Evolutionary conservation across 257 asterid genomes (phyloP), one percentile per base, ranked within the genome.

Genomic region (Solanum piurae): DNA sequence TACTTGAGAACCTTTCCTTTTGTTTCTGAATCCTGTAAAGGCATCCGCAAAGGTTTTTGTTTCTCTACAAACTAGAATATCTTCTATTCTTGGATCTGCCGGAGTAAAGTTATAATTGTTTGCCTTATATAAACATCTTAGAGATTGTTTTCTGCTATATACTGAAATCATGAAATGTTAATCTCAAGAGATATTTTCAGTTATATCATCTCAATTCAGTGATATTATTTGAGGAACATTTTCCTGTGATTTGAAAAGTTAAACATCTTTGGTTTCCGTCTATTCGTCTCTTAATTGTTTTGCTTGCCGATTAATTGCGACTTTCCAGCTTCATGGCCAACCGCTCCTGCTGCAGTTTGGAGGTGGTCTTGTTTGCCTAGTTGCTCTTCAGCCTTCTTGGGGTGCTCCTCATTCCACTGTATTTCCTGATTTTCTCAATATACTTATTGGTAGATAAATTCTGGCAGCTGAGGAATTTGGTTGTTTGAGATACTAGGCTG

Each of bases 21-120:
- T 49, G 86, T 33, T 82, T 29, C 10, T 82, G 34, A 18, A 82
- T 82, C 31, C 6, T 49, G 42, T 82, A 29, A 52, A 82, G 86
- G 86, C 86, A 82, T 82, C 86, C 46, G 23, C 46, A 82, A 82
- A 82, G 69, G 69, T 80, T 82, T 82, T 82, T 82, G 64, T 52
- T 29, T 49, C 38, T 12, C 44, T 82, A 10, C 71, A 82, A 73
- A 52, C 71, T 82, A 82, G 86, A 52, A 49, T 11, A 33, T 18
- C 44, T 49, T 49, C 71, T 49, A 82, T 82, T 82, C 86, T 82
- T 52, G 42, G 31, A 20, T 82, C 71, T 82, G 31, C 31, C 13
- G 69, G 86, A 52, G 86, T 82, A 52, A 82, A 49, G 42, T 18
- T 82, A 31, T 82, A 49, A 3, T 82, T 82, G 86, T 82, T 49